Evolutionary conservation across 2,329 filamentous ascomycete species (phyloP).

Genomic region (Aspergillus nomiae): DNA sequence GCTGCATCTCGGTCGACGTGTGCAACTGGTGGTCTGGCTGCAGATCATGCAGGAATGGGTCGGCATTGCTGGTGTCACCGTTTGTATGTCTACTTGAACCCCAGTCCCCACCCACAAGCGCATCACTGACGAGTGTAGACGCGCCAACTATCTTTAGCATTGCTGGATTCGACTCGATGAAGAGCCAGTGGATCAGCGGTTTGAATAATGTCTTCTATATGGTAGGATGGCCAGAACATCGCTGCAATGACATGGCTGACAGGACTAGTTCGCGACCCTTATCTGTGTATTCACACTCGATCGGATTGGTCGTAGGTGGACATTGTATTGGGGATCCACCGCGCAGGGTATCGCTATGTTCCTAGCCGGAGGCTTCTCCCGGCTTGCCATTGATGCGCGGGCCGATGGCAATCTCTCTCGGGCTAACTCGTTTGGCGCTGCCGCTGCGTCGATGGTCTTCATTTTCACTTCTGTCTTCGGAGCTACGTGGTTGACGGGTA

Average conservation of each 20-base stretch:
- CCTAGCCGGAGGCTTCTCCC: slow-evolving; percentile 64
- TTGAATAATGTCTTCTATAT: slow-evolving; percentile 60
- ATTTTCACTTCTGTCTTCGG: slow-evolving; percentile 67
- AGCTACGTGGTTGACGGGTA: slow-evolving; percentile 59
- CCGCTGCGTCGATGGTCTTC: slow-evolving; percentile 71
- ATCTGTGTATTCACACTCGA: slow-evolving; percentile 72
- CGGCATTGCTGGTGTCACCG: slow-evolving; percentile 69
- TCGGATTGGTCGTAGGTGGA: slow-evolving; percentile 68
- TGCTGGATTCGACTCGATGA: slow-evolving; percentile 63
- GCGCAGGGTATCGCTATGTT: slow-evolving; percentile 69
- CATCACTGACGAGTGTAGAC: slow-evolving; percentile 27
- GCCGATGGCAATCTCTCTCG: slow-evolving; percentile 49
- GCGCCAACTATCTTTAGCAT: slow-evolving; percentile 63
- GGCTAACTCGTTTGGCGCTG: slow-evolving; percentile 59
- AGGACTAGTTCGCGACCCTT: slow-evolving; percentile 61
- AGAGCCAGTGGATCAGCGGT: slow-evolving; percentile 66
- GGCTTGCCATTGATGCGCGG: slow-evolving; percentile 54
- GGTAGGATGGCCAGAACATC: slow-evolving; percentile 33
- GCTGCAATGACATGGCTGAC: background rate
- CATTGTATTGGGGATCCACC: slow-evolving; percentile 67
- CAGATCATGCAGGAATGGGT: slow-evolving; percentile 73
- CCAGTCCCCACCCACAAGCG: too few relatives aligned
- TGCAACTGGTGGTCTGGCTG: slow-evolving; percentile 71
- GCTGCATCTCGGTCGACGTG: slow-evolving; percentile 66
- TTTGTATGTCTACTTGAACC: slow-evolving; percentile 43